Percentiles rank a stretch among this genome's conserved stretches.
phyloP scores from a whole-genome alignment of 768 basidiomycete genomes.

The Cubamyces sp. region DNA sequence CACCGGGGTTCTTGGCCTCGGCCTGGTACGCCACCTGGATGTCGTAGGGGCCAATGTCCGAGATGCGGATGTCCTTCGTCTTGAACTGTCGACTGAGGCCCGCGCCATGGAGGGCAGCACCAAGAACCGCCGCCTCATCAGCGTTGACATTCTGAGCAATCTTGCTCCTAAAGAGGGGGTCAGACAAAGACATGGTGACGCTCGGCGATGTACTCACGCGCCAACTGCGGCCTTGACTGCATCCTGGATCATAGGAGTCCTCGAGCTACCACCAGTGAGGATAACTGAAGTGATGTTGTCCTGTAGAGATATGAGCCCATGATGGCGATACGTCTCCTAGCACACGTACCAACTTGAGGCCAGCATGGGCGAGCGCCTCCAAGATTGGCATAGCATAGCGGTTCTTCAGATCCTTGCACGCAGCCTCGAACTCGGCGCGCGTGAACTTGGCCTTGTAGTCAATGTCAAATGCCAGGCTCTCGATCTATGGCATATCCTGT shows the following conservation, averaged over 20 bases:
- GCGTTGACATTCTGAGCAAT: slow-evolving; percentile 96
- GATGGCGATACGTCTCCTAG: neutral
- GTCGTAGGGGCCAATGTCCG: slow-evolving; percentile 74
- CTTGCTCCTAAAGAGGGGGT: slow-evolving; percentile 55
- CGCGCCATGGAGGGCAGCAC: slow-evolving; percentile 91
- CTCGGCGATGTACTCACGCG: slow-evolving; percentile 51
- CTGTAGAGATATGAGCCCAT: slow-evolving; percentile 40
- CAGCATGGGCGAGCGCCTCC: slow-evolving; percentile 71
- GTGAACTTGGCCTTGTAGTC: slow-evolving; percentile 85
- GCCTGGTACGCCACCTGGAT: slow-evolving; percentile 80
- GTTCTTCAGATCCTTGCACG: slow-evolving; percentile 65
- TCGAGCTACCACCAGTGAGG: slow-evolving; percentile 87
- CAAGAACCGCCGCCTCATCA: slow-evolving; percentile 93
- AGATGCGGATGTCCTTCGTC: slow-evolving; percentile 90
- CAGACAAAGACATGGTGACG: neutral
- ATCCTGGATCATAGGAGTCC: slow-evolving; percentile 90
- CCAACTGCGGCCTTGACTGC: slow-evolving; percentile 80
- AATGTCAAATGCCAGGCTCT: slow-evolving; percentile 87
- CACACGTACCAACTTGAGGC: slow-evolving; percentile 61
- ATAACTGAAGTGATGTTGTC: slow-evolving; percentile 86
- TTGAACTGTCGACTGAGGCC: slow-evolving; percentile 87
- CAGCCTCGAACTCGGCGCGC: slow-evolving; percentile 77
- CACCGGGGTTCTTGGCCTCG: slow-evolving; percentile 52
- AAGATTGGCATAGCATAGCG: slow-evolving; percentile 73
- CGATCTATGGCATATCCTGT: slow-evolving; percentile 55